Evolutionary conservation across 73 alveolate genomes (phyloP).

Genomic region (Paramecium tetraurelia): DNA sequence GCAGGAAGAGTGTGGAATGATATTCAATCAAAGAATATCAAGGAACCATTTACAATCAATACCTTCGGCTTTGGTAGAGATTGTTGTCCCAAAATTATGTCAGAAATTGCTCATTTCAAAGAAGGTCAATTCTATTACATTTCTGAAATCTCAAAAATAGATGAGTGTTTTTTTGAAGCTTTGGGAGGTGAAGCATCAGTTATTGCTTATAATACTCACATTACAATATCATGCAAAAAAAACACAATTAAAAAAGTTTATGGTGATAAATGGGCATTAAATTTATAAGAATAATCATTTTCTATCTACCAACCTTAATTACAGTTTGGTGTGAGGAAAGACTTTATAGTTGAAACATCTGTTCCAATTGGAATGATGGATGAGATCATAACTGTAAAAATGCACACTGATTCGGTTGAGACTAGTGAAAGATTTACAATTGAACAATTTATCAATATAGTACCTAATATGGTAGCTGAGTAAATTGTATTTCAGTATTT

Average conservation of each 20-base stretch:
- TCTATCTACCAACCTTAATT: not conserved
- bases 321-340: constrained; percentile 45
- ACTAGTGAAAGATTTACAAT: not conserved
- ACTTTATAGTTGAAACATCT: constrained; percentile 9
- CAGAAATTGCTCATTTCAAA: constrained; percentile 50
- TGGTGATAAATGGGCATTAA: constrained; percentile 58
- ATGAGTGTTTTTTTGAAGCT: constrained; percentile 60
- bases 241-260: constrained; percentile 5
- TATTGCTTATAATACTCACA: not conserved
- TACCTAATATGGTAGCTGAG: not conserved
- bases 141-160: constrained; percentile 27
- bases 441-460: not conserved
- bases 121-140: constrained; percentile 58
- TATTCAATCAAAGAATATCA: not conserved
- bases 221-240: not conserved
- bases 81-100: constrained; percentile 55
- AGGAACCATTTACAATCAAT: constrained; percentile 38
- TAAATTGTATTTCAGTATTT: not conserved
- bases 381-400: not conserved
- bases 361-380: not conserved
- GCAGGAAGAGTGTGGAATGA: constrained; percentile 52
- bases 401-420: not conserved
- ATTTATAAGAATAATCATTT: not conserved
- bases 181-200: constrained; percentile 60
- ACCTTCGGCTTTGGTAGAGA: constrained; percentile 63